Conservation (phyloP, 148 eudicot species). For the Amaranthus cruentus region DNA sequence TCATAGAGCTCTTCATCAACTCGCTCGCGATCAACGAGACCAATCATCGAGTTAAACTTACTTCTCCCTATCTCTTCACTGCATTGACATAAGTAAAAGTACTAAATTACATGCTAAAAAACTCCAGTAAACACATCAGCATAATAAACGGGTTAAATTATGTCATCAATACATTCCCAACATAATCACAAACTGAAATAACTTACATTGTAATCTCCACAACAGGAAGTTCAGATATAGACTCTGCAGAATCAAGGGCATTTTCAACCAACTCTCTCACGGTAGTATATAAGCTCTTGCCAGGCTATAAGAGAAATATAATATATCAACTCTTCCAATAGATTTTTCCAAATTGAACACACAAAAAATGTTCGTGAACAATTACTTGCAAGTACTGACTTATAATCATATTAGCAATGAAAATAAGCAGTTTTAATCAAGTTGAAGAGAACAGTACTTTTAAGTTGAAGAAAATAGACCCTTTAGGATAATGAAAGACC, state of each 20-base stretch:
- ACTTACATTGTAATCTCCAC: slow-evolving; percentile 82
- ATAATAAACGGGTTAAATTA: not conserved
- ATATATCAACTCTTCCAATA: not conserved
- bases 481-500: too few species aligned
- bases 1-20: slow-evolving; percentile 79
- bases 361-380: too few species aligned
- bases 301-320: slow-evolving; percentile 54
- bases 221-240: slow-evolving; percentile 85
- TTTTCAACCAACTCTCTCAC: slow-evolving; percentile 98
- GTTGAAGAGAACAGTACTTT: too few species aligned
- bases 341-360: too few species aligned
- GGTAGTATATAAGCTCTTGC: slow-evolving; percentile 85
- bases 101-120: not conserved
- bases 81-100: slow-evolving; percentile 23
- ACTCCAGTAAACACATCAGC: not conserved
- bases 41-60: slow-evolving; percentile 94
- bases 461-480: too few species aligned
- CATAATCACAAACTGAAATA: not conserved
- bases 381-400: too few species aligned
- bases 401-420: too few species aligned
- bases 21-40: slow-evolving; percentile 86
- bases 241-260: slow-evolving; percentile 93
- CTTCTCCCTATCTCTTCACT: slow-evolving; percentile 92
- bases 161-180: not conserved
- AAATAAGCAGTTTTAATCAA: too few species aligned